These are phyloP conservation scores for Pseudopediastrum boryanum DNA, from an alignment of 139 green algal species.

Conservation along the genomic window DNA sequence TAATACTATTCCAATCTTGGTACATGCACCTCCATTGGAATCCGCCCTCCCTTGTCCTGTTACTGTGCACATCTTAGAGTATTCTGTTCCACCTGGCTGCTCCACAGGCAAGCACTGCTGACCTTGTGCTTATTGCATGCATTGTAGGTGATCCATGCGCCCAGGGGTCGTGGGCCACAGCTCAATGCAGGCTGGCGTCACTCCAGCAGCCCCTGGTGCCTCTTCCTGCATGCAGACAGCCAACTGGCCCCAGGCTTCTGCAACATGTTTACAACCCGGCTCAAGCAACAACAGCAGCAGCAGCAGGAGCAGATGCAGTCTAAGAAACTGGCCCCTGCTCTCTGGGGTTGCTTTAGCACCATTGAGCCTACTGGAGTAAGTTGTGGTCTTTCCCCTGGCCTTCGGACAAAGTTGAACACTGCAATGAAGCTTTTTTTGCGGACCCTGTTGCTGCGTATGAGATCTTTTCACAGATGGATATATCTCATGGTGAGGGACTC, in stretches of 20 bases:
- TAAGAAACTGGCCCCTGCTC: neutral
- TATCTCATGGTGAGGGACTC: too few species aligned
- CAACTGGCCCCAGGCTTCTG: constrained; percentile 50
- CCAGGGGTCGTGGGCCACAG: constrained; percentile 53
- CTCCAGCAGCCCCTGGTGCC: constrained; percentile 35
- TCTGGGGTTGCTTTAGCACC: constrained; percentile 67
- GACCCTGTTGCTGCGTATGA: too few species aligned
- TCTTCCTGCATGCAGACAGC: constrained; percentile 78
- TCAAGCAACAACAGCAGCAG: constrained; percentile 16
- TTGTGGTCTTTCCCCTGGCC: neutral
- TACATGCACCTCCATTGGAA: too few species aligned
- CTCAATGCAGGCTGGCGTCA: constrained; percentile 59
- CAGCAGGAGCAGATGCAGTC: constrained; percentile 12
- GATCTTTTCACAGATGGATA: too few species aligned
- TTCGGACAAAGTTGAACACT: too few species aligned
- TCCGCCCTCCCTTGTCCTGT: too few species aligned
- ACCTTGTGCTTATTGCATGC: too few species aligned
- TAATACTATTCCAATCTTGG: too few species aligned
- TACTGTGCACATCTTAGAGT: too few species aligned
- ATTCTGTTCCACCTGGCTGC: too few species aligned
- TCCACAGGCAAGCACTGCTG: too few species aligned
- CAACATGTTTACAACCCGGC: constrained; percentile 8
- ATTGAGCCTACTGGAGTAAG: constrained; percentile 52
- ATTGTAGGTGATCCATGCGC: constrained; percentile 31
- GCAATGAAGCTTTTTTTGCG: too few species aligned